Conservation (phyloP, 805 yeast genomes). For the Kodamaea hsintzibuensis region DNA sequence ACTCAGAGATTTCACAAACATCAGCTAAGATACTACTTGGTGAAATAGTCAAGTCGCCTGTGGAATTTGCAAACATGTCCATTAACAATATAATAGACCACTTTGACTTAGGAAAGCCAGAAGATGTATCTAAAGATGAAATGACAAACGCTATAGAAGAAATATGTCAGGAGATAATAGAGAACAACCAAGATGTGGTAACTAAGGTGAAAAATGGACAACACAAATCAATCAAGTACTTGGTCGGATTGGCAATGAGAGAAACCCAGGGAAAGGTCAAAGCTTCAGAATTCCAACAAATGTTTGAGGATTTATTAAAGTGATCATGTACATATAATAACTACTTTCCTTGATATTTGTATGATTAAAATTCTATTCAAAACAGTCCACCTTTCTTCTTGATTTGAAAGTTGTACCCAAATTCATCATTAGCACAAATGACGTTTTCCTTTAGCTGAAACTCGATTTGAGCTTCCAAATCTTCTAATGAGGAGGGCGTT, state of each 20-base stretch:
- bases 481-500: slow-evolving; percentile 6
- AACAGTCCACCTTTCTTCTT: slow-evolving; percentile 8
- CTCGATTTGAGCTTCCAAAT: slow-evolving; percentile 12
- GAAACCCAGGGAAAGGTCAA: slow-evolving; percentile 63
- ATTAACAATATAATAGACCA: slow-evolving; percentile 52
- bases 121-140: slow-evolving; percentile 30
- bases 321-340: neutral
- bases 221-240: slow-evolving; percentile 66
- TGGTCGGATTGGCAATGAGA: slow-evolving; percentile 86
- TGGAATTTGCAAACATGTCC: slow-evolving; percentile 27
- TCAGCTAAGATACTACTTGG: slow-evolving; percentile 67
- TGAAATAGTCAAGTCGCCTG: slow-evolving; percentile 56
- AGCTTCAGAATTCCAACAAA: slow-evolving; percentile 30
- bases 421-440: slow-evolving; percentile 12
- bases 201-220: slow-evolving; percentile 57
- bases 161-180: slow-evolving; percentile 49
- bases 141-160: slow-evolving; percentile 33
- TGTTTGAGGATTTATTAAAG: slow-evolving; percentile 24
- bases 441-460: slow-evolving; percentile 8
- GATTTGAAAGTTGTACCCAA: slow-evolving; percentile 18
- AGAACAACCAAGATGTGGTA: slow-evolving; percentile 53
- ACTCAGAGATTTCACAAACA: slow-evolving; percentile 54
- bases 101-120: slow-evolving; percentile 46
- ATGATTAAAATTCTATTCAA: neutral
- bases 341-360: neutral